phyloP scores from a whole-genome alignment of 225 moss, liverwort and hornwort species.

The Marchantia paleacea region DNA sequence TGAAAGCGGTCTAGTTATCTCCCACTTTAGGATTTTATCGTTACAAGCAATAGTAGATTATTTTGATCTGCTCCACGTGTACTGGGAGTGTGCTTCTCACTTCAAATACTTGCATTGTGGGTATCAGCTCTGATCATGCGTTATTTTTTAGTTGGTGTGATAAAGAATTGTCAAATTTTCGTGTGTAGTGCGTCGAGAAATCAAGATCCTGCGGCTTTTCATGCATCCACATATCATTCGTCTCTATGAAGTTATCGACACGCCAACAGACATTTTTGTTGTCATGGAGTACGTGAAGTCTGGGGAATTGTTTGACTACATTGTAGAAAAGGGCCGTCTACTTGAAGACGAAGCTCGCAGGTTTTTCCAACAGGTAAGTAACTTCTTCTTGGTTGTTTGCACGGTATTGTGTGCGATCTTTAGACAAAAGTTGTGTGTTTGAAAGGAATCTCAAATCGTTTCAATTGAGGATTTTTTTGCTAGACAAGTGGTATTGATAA shows the following conservation, averaged over 20 bases:
- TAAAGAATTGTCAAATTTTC: not conserved
- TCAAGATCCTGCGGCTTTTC: constrained; percentile 73
- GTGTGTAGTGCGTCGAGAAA: constrained; percentile 68
- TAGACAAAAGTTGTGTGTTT: too few relatives aligned
- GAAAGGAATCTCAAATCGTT: too few relatives aligned
- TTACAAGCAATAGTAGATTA: not conserved
- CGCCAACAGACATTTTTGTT: constrained; percentile 64
- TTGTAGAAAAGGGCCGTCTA: constrained; percentile 74
- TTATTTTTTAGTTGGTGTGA: not conserved
- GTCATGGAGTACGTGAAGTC: constrained; percentile 83
- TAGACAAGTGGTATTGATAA: too few relatives aligned
- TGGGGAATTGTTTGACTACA: constrained; percentile 80
- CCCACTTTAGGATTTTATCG: too few relatives aligned
- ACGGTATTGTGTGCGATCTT: not conserved
- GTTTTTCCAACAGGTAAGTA: constrained; percentile 74
- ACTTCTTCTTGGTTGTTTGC: not conserved
- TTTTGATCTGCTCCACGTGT: too few relatives aligned
- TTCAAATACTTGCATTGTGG: not conserved
- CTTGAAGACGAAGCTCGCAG: constrained; percentile 72
- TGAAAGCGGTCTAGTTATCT: too few relatives aligned
- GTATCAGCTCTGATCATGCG: not conserved
- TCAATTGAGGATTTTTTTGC: too few relatives aligned
- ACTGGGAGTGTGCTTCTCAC: not conserved
- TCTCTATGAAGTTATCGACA: constrained; percentile 79
- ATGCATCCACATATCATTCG: constrained; percentile 85